These are phyloP conservation scores for Colletotrichum musicola DNA, from an alignment of 2,329 filamentous ascomycete genomes.

Conservation along the genomic window DNA sequence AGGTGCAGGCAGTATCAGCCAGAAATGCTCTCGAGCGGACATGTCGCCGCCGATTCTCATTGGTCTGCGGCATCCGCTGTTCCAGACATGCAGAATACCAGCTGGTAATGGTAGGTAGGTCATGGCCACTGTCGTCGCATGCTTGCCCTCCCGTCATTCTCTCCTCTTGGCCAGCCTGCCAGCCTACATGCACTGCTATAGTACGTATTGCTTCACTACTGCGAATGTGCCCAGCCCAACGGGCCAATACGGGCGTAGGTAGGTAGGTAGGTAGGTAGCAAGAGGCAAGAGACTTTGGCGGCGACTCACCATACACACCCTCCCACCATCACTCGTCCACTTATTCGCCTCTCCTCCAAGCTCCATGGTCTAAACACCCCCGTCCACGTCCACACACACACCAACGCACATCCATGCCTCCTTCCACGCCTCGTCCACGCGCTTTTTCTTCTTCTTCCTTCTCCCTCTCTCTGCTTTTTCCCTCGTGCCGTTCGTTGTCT, in stretches of 20 bases:
- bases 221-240: not conserved
- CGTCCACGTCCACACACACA: too few relatives aligned
- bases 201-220: not conserved
- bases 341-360: too few relatives aligned
- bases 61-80: not conserved
- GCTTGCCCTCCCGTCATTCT: slow-evolving; percentile 10
- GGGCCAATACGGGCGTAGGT: slow-evolving; percentile 24
- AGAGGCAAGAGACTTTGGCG: slow-evolving; percentile 35
- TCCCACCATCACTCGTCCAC: not conserved
- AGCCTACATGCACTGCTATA: too few relatives aligned
- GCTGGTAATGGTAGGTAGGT: not conserved
- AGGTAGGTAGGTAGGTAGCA: slow-evolving; percentile 7
- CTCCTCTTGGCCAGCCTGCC: not conserved
- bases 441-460: too few relatives aligned
- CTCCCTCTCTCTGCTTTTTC: too few relatives aligned
- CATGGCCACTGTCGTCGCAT: not conserved
- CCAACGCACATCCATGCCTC: too few relatives aligned
- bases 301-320: slow-evolving; percentile 8
- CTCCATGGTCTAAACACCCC: too few relatives aligned
- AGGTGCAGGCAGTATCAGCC: too few relatives aligned
- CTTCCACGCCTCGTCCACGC: too few relatives aligned
- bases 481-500: too few relatives aligned
- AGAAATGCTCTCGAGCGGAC: not conserved
- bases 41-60: slow-evolving; percentile 9
- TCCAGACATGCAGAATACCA: slow-evolving; percentile 31